These are phyloP conservation scores for Epichloe sp. DNA, from an alignment of 2,329 filamentous ascomycete species.

Conservation along the genomic window DNA sequence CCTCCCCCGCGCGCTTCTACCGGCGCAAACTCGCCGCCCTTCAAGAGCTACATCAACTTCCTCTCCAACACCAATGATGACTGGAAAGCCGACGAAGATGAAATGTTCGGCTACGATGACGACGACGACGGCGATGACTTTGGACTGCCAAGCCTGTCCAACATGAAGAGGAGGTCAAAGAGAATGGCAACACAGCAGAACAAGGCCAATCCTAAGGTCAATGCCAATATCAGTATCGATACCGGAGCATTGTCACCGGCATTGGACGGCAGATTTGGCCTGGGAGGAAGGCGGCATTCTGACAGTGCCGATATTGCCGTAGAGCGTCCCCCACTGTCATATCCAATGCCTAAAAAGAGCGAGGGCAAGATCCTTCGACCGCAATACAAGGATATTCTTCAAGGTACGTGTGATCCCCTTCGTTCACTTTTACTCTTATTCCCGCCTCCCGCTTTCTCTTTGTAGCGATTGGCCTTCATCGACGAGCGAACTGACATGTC, in stretches of 20 bases:
- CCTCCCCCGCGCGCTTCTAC: slow-evolving; percentile 41
- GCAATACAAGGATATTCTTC: slow-evolving; percentile 93
- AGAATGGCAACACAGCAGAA: slow-evolving; percentile 32
- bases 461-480: background rate
- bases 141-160: slow-evolving; percentile 81
- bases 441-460: background rate
- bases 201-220: slow-evolving; percentile 5
- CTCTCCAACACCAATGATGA: slow-evolving; percentile 70
- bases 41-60: slow-evolving; percentile 68
- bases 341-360: slow-evolving; percentile 76
- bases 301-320: slow-evolving; percentile 92
- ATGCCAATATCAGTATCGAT: slow-evolving; percentile 5
- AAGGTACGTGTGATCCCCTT: slow-evolving; percentile 32
- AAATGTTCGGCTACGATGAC: slow-evolving; percentile 68
- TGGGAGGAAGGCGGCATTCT: slow-evolving; percentile 46
- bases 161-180: slow-evolving; percentile 64
- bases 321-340: slow-evolving; percentile 68
- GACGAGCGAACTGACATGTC: background rate
- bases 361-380: slow-evolving; percentile 93
- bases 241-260: slow-evolving; percentile 21
- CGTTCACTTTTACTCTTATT: background rate
- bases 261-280: slow-evolving; percentile 24
- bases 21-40: slow-evolving; percentile 47
- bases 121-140: slow-evolving; percentile 92
- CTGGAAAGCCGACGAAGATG: slow-evolving; percentile 67